A percentile compares a stretch with the other conserved stretches of the same genome.
Conservation (phyloP, 768 basidiomycete genomes). For the Pilatotrama ljubarskyi region DNA sequence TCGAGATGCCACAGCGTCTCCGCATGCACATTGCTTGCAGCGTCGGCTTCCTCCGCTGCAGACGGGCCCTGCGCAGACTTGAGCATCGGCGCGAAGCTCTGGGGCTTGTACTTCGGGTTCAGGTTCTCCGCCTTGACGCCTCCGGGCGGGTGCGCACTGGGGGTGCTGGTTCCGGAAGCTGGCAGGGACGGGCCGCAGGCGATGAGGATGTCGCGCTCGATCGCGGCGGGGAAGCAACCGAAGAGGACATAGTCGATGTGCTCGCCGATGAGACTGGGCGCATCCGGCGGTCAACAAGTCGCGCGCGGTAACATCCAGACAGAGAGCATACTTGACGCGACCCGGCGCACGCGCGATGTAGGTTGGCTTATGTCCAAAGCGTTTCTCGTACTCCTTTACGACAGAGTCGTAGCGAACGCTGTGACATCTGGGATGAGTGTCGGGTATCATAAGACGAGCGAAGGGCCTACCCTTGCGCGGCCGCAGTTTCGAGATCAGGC, state of each 20-base stretch:
- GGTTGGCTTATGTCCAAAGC: constrained; percentile 66
- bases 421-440: background rate
- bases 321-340: constrained; percentile 63
- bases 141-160: constrained; percentile 41
- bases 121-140: constrained; percentile 65
- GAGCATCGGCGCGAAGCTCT: constrained; percentile 56
- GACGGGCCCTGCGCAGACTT: constrained; percentile 25
- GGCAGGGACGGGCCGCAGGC: constrained; percentile 54
- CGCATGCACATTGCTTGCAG: constrained; percentile 37
- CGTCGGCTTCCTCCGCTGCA: constrained; percentile 35
- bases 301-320: background rate
- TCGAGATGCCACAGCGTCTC: constrained; percentile 68
- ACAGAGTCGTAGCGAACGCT: constrained; percentile 63
- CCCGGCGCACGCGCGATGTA: constrained; percentile 80
- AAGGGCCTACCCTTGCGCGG: constrained; percentile 48
- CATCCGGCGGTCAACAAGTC: background rate
- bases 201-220: constrained; percentile 82
- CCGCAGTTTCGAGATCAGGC: constrained; percentile 49
- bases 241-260: constrained; percentile 85
- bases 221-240: constrained; percentile 82
- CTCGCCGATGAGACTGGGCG: constrained; percentile 52
- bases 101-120: constrained; percentile 56
- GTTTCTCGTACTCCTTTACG: constrained; percentile 56
- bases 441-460: background rate
- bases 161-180: constrained; percentile 26